A percentile compares a stretch with the other conserved stretches of the same genome.
Conservation (phyloP, 371 early-diverging fungal species). For the Mucor lusitanicus region DNA sequence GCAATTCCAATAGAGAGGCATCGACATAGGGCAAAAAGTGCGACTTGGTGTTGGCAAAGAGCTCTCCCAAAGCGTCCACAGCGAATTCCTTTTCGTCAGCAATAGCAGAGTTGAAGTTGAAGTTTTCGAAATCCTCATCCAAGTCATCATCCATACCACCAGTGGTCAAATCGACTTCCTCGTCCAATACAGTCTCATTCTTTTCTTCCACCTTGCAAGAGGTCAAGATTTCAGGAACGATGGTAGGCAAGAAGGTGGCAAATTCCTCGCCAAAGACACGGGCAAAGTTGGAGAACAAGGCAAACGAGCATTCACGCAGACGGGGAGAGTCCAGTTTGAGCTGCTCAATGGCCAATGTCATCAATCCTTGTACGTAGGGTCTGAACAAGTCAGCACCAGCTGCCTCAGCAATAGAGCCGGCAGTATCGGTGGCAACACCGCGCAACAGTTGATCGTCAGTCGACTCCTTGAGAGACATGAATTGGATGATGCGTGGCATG, state of each 20-base stretch:
- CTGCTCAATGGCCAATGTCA: slow-evolving; percentile 78
- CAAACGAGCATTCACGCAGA: slow-evolving; percentile 81
- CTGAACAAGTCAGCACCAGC: slow-evolving; percentile 80
- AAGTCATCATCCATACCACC: slow-evolving; percentile 35
- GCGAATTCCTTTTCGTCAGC: slow-evolving; percentile 91
- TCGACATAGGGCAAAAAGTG: slow-evolving; percentile 85
- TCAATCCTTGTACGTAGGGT: slow-evolving; percentile 71
- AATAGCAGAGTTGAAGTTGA: slow-evolving; percentile 73
- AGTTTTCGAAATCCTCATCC: slow-evolving; percentile 56
- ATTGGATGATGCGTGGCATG: slow-evolving; percentile 64
- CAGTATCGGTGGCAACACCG: slow-evolving; percentile 82
- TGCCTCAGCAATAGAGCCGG: slow-evolving; percentile 81
- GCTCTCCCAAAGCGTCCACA: slow-evolving; percentile 80
- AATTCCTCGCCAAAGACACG: slow-evolving; percentile 81
- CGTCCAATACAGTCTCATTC: slow-evolving; percentile 47
- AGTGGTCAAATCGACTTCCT: slow-evolving; percentile 42
- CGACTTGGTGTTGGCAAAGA: slow-evolving; percentile 73
- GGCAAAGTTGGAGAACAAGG: slow-evolving; percentile 80
- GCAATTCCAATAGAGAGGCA: slow-evolving; percentile 59
- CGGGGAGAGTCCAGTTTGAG: slow-evolving; percentile 68
- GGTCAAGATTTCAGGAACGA: slow-evolving; percentile 73
- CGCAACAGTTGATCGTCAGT: slow-evolving; percentile 71
- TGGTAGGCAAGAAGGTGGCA: slow-evolving; percentile 66
- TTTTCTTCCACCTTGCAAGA: slow-evolving; percentile 78
- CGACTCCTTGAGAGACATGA: slow-evolving; percentile 68